These are phyloP conservation scores for Stereocaulon alpinum DNA, from an alignment of 495 filamentous ascomycete species.

Conservation along the genomic window DNA sequence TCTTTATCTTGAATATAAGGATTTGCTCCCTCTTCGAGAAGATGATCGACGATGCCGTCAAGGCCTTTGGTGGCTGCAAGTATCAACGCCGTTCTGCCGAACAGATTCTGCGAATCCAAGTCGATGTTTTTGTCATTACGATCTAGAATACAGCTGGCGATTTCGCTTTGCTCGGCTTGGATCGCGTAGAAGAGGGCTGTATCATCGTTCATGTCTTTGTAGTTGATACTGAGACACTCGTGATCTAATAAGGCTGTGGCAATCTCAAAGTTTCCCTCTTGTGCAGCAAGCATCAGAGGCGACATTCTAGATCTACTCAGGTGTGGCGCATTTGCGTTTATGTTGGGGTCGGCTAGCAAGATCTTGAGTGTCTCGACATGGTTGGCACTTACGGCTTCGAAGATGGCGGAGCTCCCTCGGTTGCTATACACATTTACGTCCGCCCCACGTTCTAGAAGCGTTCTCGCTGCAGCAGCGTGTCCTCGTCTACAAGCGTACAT, in stretches of 20 bases:
- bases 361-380: slow-evolving; percentile 1
- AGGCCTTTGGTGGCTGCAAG: background rate
- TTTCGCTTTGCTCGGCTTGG: background rate
- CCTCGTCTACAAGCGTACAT: slow-evolving; percentile 26
- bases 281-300: slow-evolving; percentile 8
- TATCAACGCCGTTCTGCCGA: background rate
- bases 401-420: slow-evolving; percentile 18
- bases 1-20: slow-evolving; percentile 3
- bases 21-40: slow-evolving; percentile 17
- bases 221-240: background rate
- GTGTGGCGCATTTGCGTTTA: slow-evolving; percentile 9
- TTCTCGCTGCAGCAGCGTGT: slow-evolving; percentile 14
- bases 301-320: slow-evolving; percentile 1
- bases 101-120: background rate
- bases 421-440: slow-evolving; percentile 18
- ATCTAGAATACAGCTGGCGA: slow-evolving; percentile 2
- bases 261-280: background rate
- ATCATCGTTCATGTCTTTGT: slow-evolving; percentile 1
- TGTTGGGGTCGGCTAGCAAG: background rate
- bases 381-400: slow-evolving; percentile 20
- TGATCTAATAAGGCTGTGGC: slow-evolving; percentile 1
- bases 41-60: slow-evolving; percentile 1
- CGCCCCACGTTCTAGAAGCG: slow-evolving; percentile 20
- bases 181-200: slow-evolving; percentile 10
- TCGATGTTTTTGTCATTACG: background rate